Evolutionary conservation across 2,329 filamentous ascomycete genomes (phyloP).

Genomic region (Neonectria neomacrospora): DNA sequence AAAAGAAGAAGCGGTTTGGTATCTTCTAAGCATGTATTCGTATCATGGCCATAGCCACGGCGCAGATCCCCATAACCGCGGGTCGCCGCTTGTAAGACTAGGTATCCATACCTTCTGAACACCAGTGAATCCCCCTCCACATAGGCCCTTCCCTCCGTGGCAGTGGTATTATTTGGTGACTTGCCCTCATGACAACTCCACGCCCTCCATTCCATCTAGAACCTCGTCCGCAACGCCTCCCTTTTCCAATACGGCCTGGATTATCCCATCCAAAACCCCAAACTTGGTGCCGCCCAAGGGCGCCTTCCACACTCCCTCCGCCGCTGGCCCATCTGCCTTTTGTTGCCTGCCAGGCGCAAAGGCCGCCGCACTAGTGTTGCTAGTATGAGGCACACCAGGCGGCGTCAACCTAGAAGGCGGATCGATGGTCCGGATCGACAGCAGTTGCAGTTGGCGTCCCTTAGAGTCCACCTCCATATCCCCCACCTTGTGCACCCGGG

Average conservation of each 20-base stretch:
- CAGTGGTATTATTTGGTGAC: constrained; percentile 9
- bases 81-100: constrained; percentile 36
- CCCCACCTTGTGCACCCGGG: constrained; percentile 37
- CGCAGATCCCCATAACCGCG: constrained; percentile 21
- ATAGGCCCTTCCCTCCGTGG: constrained; percentile 11
- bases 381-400: constrained; percentile 73
- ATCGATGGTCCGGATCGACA: constrained; percentile 79
- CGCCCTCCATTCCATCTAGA: constrained; percentile 80
- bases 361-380: constrained; percentile 60
- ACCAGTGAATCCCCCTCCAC: constrained; percentile 13
- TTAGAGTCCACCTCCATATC: constrained; percentile 57
- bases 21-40: constrained; percentile 71
- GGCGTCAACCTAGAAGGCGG: constrained; percentile 79
- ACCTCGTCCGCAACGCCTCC: constrained; percentile 89
- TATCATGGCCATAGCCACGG: constrained; percentile 31
- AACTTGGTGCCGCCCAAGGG: constrained; percentile 86
- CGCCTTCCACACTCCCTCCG: constrained; percentile 86
- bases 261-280: constrained; percentile 75
- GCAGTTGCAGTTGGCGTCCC: constrained; percentile 63
- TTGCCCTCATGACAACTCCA: constrained; percentile 68
- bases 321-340: constrained; percentile 62
- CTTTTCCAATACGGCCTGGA: constrained; percentile 78
- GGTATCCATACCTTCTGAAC: constrained; percentile 29
- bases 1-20: constrained; percentile 83
- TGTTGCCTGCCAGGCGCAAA: constrained; percentile 50